Evolutionary conservation across 2,329 filamentous ascomycete genomes (phyloP), one percentile per base, ranked within the genome.

Genomic region (Xylaria sp.): DNA sequence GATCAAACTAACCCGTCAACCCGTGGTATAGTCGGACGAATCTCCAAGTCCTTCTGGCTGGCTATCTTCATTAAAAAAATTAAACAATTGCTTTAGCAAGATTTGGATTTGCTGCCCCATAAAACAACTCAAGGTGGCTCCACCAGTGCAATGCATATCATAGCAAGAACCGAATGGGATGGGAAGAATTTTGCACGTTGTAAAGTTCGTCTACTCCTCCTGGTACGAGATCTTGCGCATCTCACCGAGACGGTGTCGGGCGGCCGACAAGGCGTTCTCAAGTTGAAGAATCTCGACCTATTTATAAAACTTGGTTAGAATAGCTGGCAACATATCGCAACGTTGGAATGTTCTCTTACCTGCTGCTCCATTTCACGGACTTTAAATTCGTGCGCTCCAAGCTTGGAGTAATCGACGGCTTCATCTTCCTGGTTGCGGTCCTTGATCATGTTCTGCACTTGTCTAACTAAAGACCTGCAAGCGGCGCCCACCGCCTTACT

Each of bases 281-380:
- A 99, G 87, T 82, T 98, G 94, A 65, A 98, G 86, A 74, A 99
- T 99, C 82, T 99, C 94, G 79, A 99, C 96, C 94, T 97, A 78
- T 65, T 46, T 6, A 23, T 34, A 55, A 48, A 59, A 66, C 63
- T 63, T 31, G 10, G 69, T 78, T 72, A 77, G 75, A 56, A 52
- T 66, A 63, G 58, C 41, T 58, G 25, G 37, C 28, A 28, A 18
- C n/a, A 34, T 10, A 63, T 25, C 7, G 48, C 44, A 6, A 67
- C 48, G 50, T 54, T 44, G 20, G 55, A 0, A 15, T 25, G 2
- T 23, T 37, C 44, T 54, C 88, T 76, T 86, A 97, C 94, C 92
- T 99, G 96, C 80, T 99, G 96, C 84, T 99, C 96, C 96, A 99
- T 99, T 84, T 99, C 94, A 76, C 92, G 89, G 61, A 98, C 94